Base-by-base conservation (phyloP, 208 protist species). In the Trypanosomatidae sp. region DNA sequence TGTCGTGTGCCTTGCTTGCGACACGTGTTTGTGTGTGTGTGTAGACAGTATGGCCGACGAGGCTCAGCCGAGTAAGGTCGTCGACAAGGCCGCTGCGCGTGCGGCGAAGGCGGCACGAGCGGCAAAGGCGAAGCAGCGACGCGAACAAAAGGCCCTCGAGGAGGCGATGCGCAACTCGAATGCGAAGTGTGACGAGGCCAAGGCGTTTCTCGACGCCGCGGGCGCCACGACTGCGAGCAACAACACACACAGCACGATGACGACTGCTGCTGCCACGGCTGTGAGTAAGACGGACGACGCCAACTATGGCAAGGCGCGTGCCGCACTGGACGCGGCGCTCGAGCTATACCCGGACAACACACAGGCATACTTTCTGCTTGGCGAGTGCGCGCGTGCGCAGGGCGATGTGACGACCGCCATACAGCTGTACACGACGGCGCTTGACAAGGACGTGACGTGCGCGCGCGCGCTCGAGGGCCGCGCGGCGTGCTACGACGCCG, bases 301-400 rank as follows among this genome's bases (percentile, higher is more conserved):
- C 10, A 86, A 93, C 46, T 89, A 66, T 50, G 40, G 38, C 11
- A 91, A 94, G 41, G 88, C 91, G 6, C 84, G 80, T 20, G 58
- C 39, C 5, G 48, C 67, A 3, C 51, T 94, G 41, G 71, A 92
- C 25, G 66, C 61, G 6, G 87, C 83, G 11, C 41, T 92, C 33
- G 79, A 89, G 45, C 48, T 83, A 4, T 89, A 90, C 48, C 60
- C 80, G 23, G 60, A 32, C 5, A 75, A 83, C 45, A 43, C 79
- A 0, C 38, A 60, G 7, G 54, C 72, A 0, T 91, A 64, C 55
- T 79, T 78, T 39, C 44, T 88, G 22, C 37, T 91, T 2, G 90
- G 75, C 2, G 68, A 88, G 40, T 78, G 59, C 32, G 28, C 77
- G 38, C 64, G 74, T 23, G 56, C 61, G 33, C 71, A 84, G 53